Conservation (phyloP, 2,329 filamentous ascomycete genomes). For the Diplodia scrobiculata region DNA sequence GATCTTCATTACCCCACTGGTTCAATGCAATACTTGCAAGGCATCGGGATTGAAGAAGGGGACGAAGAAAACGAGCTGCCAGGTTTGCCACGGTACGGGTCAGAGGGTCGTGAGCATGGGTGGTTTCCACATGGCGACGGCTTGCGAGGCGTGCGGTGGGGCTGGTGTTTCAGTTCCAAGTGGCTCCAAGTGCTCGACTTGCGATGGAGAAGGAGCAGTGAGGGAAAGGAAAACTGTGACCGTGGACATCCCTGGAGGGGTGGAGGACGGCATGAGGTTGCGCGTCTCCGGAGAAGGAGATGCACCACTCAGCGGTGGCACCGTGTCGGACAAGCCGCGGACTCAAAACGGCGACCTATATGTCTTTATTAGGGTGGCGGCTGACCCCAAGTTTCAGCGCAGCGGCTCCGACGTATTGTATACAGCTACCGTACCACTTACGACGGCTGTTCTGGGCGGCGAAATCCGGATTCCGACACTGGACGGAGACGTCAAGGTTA, state of each 20-base stretch:
- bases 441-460: constrained; percentile 88
- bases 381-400: constrained; percentile 86
- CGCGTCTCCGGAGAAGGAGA: constrained; percentile 85
- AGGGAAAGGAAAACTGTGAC: constrained; percentile 80
- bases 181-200: constrained; percentile 78
- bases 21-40: constrained; percentile 77
- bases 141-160: constrained; percentile 79
- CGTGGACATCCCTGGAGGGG: constrained; percentile 90
- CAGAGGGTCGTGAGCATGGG: constrained; percentile 87
- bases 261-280: constrained; percentile 94
- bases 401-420: constrained; percentile 88
- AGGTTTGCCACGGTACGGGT: constrained; percentile 81
- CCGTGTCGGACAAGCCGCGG: constrained; percentile 63
- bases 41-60: constrained; percentile 85
- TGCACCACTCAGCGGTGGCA: constrained; percentile 73
- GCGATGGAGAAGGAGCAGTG: constrained; percentile 79
- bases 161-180: constrained; percentile 74
- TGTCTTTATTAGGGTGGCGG: constrained; percentile 84
- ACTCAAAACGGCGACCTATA: constrained; percentile 85
- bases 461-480: constrained; percentile 88
- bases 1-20: constrained; percentile 80
- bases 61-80: constrained; percentile 71
- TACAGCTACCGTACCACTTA: constrained; percentile 86
- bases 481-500: constrained; percentile 86
- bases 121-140: constrained; percentile 94